Evolutionary conservation across 1,139 yeast genomes (phyloP), one percentile per base, ranked within the genome.

Genomic region (Suhomyces panamericanus): DNA sequence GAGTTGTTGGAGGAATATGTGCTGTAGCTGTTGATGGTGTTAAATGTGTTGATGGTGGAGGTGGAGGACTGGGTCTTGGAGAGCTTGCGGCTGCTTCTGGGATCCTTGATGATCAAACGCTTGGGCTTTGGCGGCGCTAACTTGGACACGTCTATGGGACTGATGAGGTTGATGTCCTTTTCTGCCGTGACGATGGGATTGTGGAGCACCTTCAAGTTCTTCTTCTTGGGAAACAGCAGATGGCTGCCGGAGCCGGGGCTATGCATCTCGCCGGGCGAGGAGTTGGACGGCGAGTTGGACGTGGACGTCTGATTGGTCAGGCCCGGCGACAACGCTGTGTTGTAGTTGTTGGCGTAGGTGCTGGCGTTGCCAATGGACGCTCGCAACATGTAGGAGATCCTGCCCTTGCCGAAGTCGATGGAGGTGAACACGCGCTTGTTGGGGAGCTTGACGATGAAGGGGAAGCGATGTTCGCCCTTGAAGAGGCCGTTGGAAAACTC

Each of bases 401-500:
- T 78, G 9, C 97, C 97, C 54, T 85, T 82, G 52, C 91, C 96
- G 58, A 90, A 90, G 53, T 84, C 87, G 24, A 90, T 78, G 46
- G 91, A 83, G 24, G 93, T 85, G 60, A 76, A 84, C 4, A 88
- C 74, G 50, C 87, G 77, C 54, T 79, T 81, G 53, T 75, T 76
- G 2, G 96, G 96, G 26, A 90, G 71, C 52, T 80, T 83, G 37
- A 89, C 87, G 41, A 85, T 81, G 58, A 90, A 90, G 12, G 96
- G 96, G 60, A 90, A 90, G 32, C 88, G 70, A 63, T 90, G 97
- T 57, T 87, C 93, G 26, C 97, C 97, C 53, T 82, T 81, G 38
- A 80, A 78, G 22, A 85, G 60, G 0, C 88, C 88, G 51, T 66
- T 69, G 15, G 60, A 41, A 44, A 66, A 67, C 10, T 66, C 57